These are phyloP conservation scores for Wickerhamiella azymoides DNA, from an alignment of 805 yeast genomes.

Conservation along the genomic window DNA sequence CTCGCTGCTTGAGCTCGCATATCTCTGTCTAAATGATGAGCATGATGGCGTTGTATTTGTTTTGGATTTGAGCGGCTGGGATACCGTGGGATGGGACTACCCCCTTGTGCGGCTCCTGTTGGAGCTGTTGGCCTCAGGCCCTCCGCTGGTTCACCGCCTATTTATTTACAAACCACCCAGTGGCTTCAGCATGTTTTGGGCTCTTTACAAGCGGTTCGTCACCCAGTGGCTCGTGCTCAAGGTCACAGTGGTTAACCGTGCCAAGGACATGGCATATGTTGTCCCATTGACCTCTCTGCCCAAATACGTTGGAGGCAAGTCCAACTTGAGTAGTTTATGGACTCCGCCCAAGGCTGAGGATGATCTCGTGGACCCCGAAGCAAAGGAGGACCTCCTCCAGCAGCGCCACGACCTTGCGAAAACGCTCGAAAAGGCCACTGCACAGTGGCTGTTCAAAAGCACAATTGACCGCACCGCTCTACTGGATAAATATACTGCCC, in stretches of 20 bases:
- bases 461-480: constrained; percentile 28
- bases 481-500: constrained; percentile 40
- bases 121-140: constrained; percentile 24
- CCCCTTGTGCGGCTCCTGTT: constrained; percentile 30
- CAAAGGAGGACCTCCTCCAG: constrained; percentile 31
- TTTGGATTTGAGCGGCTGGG: constrained; percentile 62
- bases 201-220: constrained; percentile 48
- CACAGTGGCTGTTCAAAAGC: constrained; percentile 53
- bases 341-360: constrained; percentile 46
- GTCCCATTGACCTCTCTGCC: constrained; percentile 52
- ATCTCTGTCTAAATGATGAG: constrained; percentile 41
- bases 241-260: constrained; percentile 63
- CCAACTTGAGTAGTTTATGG: constrained; percentile 46
- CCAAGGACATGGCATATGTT: constrained; percentile 50
- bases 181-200: constrained; percentile 2
- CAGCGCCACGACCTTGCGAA: constrained; percentile 44
- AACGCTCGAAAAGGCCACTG: constrained; percentile 49
- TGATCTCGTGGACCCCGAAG: constrained; percentile 37
- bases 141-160: neutral
- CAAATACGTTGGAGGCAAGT: constrained; percentile 54
- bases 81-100: constrained; percentile 64
- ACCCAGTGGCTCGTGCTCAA: constrained; percentile 32
- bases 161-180: constrained; percentile 24
- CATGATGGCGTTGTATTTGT: constrained; percentile 53
- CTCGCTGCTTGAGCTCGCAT: neutral